phyloP scores from a whole-genome alignment of 768 basidiomycete species.

The Postia placenta region DNA sequence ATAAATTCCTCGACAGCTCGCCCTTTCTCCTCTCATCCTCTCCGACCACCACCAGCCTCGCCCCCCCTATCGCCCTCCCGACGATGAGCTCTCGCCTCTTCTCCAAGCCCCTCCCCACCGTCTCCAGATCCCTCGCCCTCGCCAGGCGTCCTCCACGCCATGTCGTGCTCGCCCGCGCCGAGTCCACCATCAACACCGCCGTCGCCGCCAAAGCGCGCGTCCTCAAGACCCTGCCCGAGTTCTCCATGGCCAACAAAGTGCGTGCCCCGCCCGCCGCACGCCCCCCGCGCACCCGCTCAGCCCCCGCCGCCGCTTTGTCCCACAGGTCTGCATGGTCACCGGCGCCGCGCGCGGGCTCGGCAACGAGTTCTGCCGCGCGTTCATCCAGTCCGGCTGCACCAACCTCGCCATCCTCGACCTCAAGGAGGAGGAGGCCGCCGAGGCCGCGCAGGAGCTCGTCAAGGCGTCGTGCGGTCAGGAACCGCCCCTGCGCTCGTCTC shows the following conservation, averaged over 20 bases:
- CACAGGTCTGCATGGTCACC: slow-evolving; percentile 84
- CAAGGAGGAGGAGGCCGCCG: slow-evolving; percentile 58
- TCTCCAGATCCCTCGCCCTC: slow-evolving; percentile 17
- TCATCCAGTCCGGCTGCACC: slow-evolving; percentile 82
- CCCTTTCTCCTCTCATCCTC: slow-evolving; percentile 9
- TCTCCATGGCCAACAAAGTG: slow-evolving; percentile 79
- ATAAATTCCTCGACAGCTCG: slow-evolving; percentile 11
- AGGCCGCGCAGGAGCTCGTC: slow-evolving; percentile 64
- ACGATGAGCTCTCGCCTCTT: slow-evolving; percentile 26
- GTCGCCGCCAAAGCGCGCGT: slow-evolving; percentile 18
- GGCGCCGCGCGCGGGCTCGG: slow-evolving; percentile 92
- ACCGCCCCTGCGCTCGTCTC: slow-evolving; percentile 6
- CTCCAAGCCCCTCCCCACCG: slow-evolving; percentile 17
- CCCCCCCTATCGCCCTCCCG: slow-evolving; percentile 9
- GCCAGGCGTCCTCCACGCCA: slow-evolving; percentile 12
- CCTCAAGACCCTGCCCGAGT: slow-evolving; percentile 57
- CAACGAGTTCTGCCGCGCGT: slow-evolving; percentile 85
- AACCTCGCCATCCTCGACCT: slow-evolving; percentile 79
- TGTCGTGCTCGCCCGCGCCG: slow-evolving; percentile 12
- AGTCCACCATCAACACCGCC: slow-evolving; percentile 12
- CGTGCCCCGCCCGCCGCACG: slow-evolving; percentile 1
- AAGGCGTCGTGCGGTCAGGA: slow-evolving; percentile 44
- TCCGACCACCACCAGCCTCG: slow-evolving; percentile 10
- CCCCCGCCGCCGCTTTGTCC: slow-evolving; percentile 5
- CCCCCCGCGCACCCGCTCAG: neutral